Base-by-base conservation (phyloP, 2,329 filamentous ascomycete species). In the Phaeosphaeriaceae sp. region DNA sequence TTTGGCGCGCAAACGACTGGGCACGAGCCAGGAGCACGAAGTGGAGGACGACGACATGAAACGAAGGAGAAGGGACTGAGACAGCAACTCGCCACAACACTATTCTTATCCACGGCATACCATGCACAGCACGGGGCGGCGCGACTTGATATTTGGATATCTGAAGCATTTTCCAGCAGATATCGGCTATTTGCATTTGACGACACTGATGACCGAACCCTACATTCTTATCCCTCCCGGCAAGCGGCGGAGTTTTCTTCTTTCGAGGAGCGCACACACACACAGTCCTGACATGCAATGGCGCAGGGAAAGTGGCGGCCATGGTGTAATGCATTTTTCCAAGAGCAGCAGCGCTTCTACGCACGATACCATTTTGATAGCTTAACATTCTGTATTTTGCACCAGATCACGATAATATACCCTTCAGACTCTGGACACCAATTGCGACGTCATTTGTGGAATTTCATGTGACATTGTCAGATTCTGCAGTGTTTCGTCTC, bases 21-120 rank as follows among this genome's bases (percentile, higher is more conserved):
- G 73, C 36, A 69, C 69, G 27, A 78, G 75, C 51, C 76, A 77
- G 57, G 78, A 79, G 50, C 77, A 81, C 24, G 74, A 79, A 20
- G 71, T 73, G 21, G 74, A 76, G n/a, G 75, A 76, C 45, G 72
- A 76, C 21, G 69, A 74, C 48, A 59, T 67, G 63, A 77, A 78
- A 64, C 65, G 75, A 61, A 68, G 75, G 60, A 74, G 76, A 54
- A 72, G 74, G 65, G 71, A 75, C 45, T 77, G 62, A 75, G 54
- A 20, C 25, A 27, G 10, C 11, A 20, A 46, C 10, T 15, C n/a
- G 21, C 20, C 17, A 46, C 22, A 25, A 31, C 24, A 25, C 46
- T 31, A 48, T 48, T 48, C 46, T 48, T 48, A 48, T 17, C 46
- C 24, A 48, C 17, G 46, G 46, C 46, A 48, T 48, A 48, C n/a